Evolutionary conservation across 106 monocot species (phyloP).

Genomic region (Iris macrosiphon): DNA sequence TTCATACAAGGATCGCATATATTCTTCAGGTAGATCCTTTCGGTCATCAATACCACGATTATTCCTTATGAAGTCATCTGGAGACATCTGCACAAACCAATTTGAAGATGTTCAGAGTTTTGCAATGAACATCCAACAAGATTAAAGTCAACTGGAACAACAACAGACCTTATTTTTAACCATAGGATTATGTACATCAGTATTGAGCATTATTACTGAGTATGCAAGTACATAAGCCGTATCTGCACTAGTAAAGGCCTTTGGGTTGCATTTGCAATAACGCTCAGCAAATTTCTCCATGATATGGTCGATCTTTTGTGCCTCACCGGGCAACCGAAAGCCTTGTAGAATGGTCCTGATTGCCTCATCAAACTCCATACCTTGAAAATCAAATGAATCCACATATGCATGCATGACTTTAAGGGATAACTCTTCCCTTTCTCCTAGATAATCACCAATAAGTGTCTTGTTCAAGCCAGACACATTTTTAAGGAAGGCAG

Average conservation of each 20-base stretch:
- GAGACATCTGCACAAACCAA: constrained; percentile 71
- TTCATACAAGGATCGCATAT: constrained; percentile 79
- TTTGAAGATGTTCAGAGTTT: background rate
- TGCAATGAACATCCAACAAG: background rate
- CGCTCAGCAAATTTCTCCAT: constrained; percentile 97
- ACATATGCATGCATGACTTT: constrained; percentile 98
- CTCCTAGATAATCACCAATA: constrained; percentile 88
- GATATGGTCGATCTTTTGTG: constrained; percentile 88
- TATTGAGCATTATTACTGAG: constrained; percentile 93
- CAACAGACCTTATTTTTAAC: constrained; percentile 81
- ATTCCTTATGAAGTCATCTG: constrained; percentile 90
- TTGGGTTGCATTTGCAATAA: constrained; percentile 92
- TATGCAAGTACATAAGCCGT: constrained; percentile 97
- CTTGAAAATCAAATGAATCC: constrained; percentile 94
- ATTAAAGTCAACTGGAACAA: constrained; percentile 1
- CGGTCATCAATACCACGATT: constrained; percentile 94
- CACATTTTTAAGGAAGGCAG: constrained; percentile 67
- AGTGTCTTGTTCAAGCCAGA: constrained; percentile 79
- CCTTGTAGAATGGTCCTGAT: constrained; percentile 76
- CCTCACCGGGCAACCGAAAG: constrained; percentile 90
- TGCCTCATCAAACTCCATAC: constrained; percentile 86
- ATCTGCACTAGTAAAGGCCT: constrained; percentile 83
- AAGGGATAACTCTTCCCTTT: constrained; percentile 77
- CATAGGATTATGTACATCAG: constrained; percentile 93
- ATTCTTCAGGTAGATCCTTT: constrained; percentile 88